A percentile compares a stretch with the other conserved stretches of the same genome.
phyloP scores from a whole-genome alignment of 805 yeast genomes.

The Candida schatavii region DNA sequence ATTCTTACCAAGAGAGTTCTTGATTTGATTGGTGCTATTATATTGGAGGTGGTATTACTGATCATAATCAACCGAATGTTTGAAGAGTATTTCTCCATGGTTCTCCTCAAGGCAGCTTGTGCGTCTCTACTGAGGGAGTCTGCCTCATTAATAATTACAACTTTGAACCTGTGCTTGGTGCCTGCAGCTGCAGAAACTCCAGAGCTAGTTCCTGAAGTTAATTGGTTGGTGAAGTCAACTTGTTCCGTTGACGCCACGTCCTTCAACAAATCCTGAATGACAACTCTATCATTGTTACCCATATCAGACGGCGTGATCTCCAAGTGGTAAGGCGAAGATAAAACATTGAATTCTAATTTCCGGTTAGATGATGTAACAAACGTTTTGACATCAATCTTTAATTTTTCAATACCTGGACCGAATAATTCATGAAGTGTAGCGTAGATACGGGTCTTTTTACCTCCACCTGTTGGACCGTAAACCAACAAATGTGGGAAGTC shows the following conservation, averaged over 20 bases:
- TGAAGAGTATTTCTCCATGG: conserved; percentile 92
- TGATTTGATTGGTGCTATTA: conserved; percentile 91
- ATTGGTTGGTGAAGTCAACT: conserved; percentile 65
- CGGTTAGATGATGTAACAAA: conserved; percentile 72
- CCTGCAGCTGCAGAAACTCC: conserved; percentile 1
- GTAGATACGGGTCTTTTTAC: conserved; percentile 90
- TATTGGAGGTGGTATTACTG: conserved; percentile 86
- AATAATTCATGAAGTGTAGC: conserved; percentile 75
- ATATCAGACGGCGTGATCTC: conserved; percentile 97
- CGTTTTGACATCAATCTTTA: conserved; percentile 84
- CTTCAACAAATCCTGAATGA: conserved; percentile 88
- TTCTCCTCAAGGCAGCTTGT: conserved; percentile 91
- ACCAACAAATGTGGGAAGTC: conserved; percentile 92
- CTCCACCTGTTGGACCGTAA: conserved; percentile 96
- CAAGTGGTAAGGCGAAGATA: conserved; percentile 86
- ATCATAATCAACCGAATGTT: conserved; percentile 81
- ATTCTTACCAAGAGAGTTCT: conserved; percentile 87
- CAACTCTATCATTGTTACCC: conserved; percentile 94
- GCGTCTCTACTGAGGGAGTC: conserved; percentile 89
- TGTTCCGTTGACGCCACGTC: conserved; percentile 95
- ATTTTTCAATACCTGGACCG: conserved; percentile 76
- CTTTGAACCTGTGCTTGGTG: conserved; percentile 56
- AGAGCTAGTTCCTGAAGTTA: background rate
- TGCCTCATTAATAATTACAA: conserved; percentile 88
- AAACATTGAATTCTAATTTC: conserved; percentile 86